Evolutionary conservation across 768 basidiomycete genomes (phyloP), one percentile per base, ranked within the genome.

Genomic region (Mycena vitilis): DNA sequence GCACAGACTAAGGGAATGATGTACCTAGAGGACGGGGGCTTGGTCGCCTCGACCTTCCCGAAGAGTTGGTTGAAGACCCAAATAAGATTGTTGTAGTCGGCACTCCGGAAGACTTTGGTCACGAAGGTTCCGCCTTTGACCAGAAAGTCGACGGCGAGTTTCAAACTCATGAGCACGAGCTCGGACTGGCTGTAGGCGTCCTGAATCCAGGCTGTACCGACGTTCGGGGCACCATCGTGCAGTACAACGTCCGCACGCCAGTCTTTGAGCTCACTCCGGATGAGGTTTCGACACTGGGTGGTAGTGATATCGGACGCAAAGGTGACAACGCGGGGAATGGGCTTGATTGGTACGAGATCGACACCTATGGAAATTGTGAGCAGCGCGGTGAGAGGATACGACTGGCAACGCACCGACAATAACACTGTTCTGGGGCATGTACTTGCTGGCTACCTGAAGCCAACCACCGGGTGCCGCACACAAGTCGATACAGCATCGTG

Each of bases 21-120:
- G n/a, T 68, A 96, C 95, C 96, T 90, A 25, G 98, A 99, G 44
- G 95, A 96, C 11, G 98, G 96, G 3, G 98, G 98, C 77, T 99
- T 99, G 38, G 98, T 99, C 8, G 98, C 98, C 79, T 99, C 98
- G 38, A 99, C 98, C 79, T 93, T 96, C 53, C 88, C 89, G 78
- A 99, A 99, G 55, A 99, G 82, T 81, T 99, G 98, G 73, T 90
- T 92, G 83, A 99, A 99, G 40, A 99, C 98, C 98, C 98, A 99
- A 73, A 99, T 91, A 73, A 99, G 89, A 76, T 92, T 95, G 83
- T 99, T 99, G 82, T 99, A 99, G 78, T 99, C 98, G 71, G 90
- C 94, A 81, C 95, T 97, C 69, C 98, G 90, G 86, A 99, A 99
- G 65, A 99, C 95, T 81, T 99, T 99, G 36, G 98, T 98, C 53